Base-by-base conservation (phyloP, 257 asterid genomes). In the Rehmannia glutinosa region DNA sequence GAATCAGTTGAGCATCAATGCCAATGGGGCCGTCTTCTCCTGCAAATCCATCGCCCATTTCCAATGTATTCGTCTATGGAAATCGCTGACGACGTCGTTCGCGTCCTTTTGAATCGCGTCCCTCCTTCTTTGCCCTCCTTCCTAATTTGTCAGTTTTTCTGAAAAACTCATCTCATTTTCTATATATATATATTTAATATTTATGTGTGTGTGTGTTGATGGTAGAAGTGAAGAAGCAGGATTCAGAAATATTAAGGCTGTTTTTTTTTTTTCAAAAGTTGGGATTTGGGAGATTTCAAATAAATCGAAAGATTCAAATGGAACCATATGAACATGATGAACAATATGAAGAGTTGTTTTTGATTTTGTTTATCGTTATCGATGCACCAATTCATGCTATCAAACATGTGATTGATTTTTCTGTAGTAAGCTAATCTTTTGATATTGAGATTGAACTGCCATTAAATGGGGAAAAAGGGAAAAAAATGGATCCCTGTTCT, bases 31-130 rank as follows among this genome's bases (percentile, higher is more conserved):
- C 58, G 10, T 24, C 58, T 20, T 13, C 20, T 17, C 24, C 53
- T 13, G 58, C 60, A 53, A 51, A 8, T 19, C 9, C 9, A 2
- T 38, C 9, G 43, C 43, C 43, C 43, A 10, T 10, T 28, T 80
- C 85, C 42, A 85, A 78, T 23, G 96, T 91, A 28, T 94, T 94
- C 83, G 97, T 94, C 39, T 94, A 94, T 65, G 99, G 99, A 69
- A 94, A 97, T 88, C 13, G 80, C 90, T 0, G 97, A 94, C 80
- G 97, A 94, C 74, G 95, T 94, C 81, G 97, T 88, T 47, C 81
- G 82, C 0, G 85, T 64, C 19, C 96, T 94, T 41, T 71, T 94
- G 79, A 80, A 36, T 11, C 82, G 82, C 52, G 68, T 72, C 8
- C 77, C 77, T 54, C 64, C 61, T 21, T 63, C 77, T 24, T 63